Conservation (phyloP, 306 rosid species). For the Glycine tomentella region DNA sequence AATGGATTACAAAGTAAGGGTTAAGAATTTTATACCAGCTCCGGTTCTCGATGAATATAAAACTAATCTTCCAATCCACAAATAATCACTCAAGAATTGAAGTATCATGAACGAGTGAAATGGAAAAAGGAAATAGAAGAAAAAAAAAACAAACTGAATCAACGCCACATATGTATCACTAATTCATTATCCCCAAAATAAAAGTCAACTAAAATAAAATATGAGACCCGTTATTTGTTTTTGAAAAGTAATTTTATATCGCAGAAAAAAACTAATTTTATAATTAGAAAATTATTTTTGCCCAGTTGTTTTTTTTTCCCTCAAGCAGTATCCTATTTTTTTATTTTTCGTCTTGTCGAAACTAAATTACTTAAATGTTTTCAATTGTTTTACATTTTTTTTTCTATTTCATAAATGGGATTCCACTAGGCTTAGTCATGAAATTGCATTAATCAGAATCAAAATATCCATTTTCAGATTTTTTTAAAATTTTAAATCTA, state of each 20-base stretch:
- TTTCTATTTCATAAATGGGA: neutral
- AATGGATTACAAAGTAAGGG: slow-evolving; percentile 14
- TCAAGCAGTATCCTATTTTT: too few relatives aligned
- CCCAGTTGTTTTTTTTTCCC: too few relatives aligned
- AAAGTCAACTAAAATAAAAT: neutral
- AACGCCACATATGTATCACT: neutral
- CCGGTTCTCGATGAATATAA: slow-evolving; percentile 2
- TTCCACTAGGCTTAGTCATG: neutral
- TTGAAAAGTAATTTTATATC: neutral
- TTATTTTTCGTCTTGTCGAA: too few relatives aligned
- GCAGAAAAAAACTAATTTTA: neutral
- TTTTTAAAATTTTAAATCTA: neutral
- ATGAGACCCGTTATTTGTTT: neutral
- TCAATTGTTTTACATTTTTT: neutral
- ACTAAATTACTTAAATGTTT: too few relatives aligned
- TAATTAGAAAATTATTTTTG: neutral
- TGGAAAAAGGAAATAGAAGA: too few relatives aligned
- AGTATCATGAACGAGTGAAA: neutral
- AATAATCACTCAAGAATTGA: neutral
- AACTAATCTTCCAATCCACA: neutral
- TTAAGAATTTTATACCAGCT: slow-evolving; percentile 20
- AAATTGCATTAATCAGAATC: neutral
- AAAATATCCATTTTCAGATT: neutral
- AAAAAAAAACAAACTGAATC: too few relatives aligned
- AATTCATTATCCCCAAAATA: neutral